Conservation (phyloP, 2,329 filamentous ascomycete species). For the Botryotinia globosa region DNA sequence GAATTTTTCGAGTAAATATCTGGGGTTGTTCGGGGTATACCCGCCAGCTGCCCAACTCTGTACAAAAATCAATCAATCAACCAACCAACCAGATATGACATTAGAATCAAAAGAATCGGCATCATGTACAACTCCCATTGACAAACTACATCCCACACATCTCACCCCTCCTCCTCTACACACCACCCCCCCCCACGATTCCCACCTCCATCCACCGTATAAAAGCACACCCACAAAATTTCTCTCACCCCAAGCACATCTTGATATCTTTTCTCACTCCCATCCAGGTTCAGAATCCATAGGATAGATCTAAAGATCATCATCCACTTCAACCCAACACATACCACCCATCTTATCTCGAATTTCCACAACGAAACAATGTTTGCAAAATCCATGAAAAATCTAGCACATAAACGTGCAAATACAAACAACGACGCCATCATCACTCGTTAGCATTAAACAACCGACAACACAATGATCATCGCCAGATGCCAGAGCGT, state of each 20-base stretch:
- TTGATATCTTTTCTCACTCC: neutral
- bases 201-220: neutral
- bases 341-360: neutral
- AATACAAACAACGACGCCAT: neutral
- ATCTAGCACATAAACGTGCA: neutral
- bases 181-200: neutral
- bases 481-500: neutral
- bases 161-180: neutral
- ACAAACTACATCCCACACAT: neutral
- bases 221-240: neutral
- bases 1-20: too few relatives aligned
- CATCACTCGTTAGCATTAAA: neutral
- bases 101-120: neutral
- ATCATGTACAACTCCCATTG: neutral
- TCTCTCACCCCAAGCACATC: neutral
- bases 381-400: neutral
- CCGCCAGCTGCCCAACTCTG: too few relatives aligned
- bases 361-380: neutral
- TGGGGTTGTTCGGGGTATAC: too few relatives aligned
- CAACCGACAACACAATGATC: neutral
- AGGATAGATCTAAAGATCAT: neutral
- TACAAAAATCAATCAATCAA: neutral
- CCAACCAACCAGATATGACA: neutral
- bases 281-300: neutral
- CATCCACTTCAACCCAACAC: neutral